These are phyloP conservation scores for Meyerozyma smithsonii DNA, from an alignment of 1,139 yeast species.

Conservation along the genomic window DNA sequence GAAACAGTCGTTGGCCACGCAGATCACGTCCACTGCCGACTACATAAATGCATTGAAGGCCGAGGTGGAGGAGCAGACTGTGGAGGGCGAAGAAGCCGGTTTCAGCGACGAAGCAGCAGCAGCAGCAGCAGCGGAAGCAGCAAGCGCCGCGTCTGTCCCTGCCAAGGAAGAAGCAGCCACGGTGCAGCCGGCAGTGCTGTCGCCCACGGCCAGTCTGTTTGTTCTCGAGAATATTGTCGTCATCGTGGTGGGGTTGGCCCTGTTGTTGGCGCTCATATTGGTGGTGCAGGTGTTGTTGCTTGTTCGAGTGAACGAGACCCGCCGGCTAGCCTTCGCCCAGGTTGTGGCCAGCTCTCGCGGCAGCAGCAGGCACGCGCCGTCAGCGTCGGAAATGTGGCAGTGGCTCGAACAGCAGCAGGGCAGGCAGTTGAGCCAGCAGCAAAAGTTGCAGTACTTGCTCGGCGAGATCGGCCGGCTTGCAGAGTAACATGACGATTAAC, in stretches of 20 bases:
- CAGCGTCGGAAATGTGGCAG: background rate
- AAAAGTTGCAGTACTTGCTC: slow-evolving; percentile 1
- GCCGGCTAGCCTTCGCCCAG: background rate
- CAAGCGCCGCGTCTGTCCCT: background rate
- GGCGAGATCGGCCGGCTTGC: slow-evolving; percentile 1
- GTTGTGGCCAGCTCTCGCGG: background rate
- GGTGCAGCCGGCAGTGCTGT: too few relatives aligned
- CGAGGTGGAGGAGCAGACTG: slow-evolving; percentile 19
- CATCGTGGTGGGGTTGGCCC: background rate
- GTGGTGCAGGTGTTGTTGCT: background rate
- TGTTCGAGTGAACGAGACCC: background rate
- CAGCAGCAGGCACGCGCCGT: background rate
- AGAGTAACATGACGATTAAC: background rate
- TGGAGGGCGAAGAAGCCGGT: background rate
- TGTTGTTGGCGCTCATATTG: background rate
- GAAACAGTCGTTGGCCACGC: slow-evolving; percentile 46
- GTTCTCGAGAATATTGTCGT: background rate
- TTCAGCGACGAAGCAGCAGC: too few relatives aligned
- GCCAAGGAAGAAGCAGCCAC: background rate
- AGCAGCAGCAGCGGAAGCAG: background rate
- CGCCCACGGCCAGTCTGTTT: background rate
- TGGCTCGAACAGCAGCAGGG: slow-evolving; percentile 2
- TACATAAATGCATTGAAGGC: slow-evolving; percentile 24
- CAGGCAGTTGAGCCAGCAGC: background rate
- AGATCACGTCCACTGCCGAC: slow-evolving; percentile 34